Evolutionary conservation across 352 stramenopile genomes (phyloP).

Genomic region (Phytophthora sp.): DNA sequence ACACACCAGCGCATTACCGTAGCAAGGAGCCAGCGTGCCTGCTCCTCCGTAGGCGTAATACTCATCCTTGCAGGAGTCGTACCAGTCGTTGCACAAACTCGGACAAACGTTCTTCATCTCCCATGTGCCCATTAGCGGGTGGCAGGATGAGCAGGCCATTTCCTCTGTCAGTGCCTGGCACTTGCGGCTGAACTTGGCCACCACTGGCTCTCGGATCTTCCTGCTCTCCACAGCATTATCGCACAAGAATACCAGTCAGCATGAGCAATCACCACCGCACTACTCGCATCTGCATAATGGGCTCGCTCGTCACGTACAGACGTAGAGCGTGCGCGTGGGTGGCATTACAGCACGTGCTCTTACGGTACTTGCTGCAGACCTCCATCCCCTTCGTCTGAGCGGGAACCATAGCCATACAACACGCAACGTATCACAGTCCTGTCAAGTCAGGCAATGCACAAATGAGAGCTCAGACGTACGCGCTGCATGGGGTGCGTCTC

Average conservation of each 20-base stretch:
- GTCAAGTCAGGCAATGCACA: not conserved
- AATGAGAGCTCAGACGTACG: slow-evolving; percentile 35
- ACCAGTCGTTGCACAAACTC: slow-evolving; percentile 81
- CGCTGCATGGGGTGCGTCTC: slow-evolving; percentile 69
- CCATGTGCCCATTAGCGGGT: slow-evolving; percentile 79
- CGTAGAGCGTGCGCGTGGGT: slow-evolving; percentile 69
- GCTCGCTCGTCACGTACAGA: slow-evolving; percentile 44
- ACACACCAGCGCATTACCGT: slow-evolving; percentile 84
- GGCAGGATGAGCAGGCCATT: slow-evolving; percentile 82
- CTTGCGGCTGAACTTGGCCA: slow-evolving; percentile 72
- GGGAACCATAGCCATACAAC: not conserved
- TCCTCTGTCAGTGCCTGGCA: slow-evolving; percentile 72
- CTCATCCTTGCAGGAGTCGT: slow-evolving; percentile 67
- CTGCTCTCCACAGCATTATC: slow-evolving; percentile 29
- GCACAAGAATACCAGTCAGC: slow-evolving; percentile 8
- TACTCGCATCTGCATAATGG: slow-evolving; percentile 3
- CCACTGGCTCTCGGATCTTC: slow-evolving; percentile 80
- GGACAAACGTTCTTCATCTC: slow-evolving; percentile 79
- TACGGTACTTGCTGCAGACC: slow-evolving; percentile 81
- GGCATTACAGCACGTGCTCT: slow-evolving; percentile 84
- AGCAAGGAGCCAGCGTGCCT: slow-evolving; percentile 73
- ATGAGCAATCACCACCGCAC: not conserved
- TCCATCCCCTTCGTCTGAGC: slow-evolving; percentile 65
- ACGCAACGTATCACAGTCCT: slow-evolving; percentile 3
- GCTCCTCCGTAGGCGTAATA: slow-evolving; percentile 74